A percentile compares a stretch with the other conserved stretches of the same genome.
These are phyloP conservation scores for Rhodomyrtus tomentosa DNA, from an alignment of 345 rosid genomes.

Conservation along the genomic window DNA sequence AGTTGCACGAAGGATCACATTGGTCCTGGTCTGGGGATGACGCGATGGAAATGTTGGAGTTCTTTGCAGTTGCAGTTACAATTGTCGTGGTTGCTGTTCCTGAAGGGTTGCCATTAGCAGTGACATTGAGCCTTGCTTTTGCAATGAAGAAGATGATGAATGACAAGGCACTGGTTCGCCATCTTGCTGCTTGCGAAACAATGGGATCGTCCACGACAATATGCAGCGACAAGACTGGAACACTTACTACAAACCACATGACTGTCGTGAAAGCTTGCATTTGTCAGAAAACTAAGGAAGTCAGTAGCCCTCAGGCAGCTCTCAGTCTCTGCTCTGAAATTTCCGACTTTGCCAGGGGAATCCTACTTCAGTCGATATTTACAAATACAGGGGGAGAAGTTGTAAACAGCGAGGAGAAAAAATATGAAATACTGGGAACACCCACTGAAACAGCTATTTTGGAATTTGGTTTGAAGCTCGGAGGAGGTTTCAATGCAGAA, in stretches of 20 bases:
- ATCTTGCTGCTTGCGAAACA: slow-evolving; percentile 89
- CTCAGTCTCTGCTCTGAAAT: slow-evolving; percentile 28
- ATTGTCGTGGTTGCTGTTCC: slow-evolving; percentile 96
- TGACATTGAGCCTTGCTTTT: slow-evolving; percentile 88
- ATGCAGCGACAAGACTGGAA: slow-evolving; percentile 90
- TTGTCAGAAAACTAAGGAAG: slow-evolving; percentile 42
- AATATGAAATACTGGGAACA: slow-evolving; percentile 77
- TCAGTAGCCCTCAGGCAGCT: slow-evolving; percentile 25
- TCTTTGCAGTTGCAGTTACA: slow-evolving; percentile 75
- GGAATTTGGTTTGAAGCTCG: slow-evolving; percentile 72
- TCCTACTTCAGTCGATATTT: slow-evolving; percentile 70
- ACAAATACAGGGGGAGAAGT: slow-evolving; percentile 90
- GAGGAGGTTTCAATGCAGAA: slow-evolving; percentile 63
- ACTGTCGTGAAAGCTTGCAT: slow-evolving; percentile 71
- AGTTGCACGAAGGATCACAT: slow-evolving; percentile 37
- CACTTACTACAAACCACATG: slow-evolving; percentile 83
- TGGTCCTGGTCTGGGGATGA: slow-evolving; percentile 68
- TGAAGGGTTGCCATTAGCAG: slow-evolving; percentile 92
- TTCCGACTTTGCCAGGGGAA: slow-evolving; percentile 39
- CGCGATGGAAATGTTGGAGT: slow-evolving; percentile 54
- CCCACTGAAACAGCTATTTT: slow-evolving; percentile 93
- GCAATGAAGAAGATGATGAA: slow-evolving; percentile 95
- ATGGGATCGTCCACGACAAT: slow-evolving; percentile 91
- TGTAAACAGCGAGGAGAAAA: slow-evolving; percentile 38
- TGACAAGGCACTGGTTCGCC: slow-evolving; percentile 80